A percentile compares a stretch with the other conserved stretches of the same genome.
These are phyloP conservation scores for Paecilomyces formosus DNA, from an alignment of 2,329 filamentous ascomycete species.

Conservation along the genomic window DNA sequence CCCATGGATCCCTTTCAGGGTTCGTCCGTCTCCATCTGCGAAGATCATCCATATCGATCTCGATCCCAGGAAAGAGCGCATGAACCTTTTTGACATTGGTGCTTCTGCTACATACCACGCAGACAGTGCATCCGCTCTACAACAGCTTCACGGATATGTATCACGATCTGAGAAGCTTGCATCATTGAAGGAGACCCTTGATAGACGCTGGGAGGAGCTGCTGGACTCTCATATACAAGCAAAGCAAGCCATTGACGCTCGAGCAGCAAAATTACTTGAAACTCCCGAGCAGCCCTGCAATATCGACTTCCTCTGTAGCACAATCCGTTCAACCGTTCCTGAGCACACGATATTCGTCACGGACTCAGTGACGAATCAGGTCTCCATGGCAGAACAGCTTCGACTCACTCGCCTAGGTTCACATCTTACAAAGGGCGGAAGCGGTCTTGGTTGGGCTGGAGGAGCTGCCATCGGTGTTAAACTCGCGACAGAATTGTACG, in stretches of 20 bases:
- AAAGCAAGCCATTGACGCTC: conserved; percentile 2
- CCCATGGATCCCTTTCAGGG: conserved; percentile 76
- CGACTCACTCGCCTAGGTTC: conserved; percentile 6
- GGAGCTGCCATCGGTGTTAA: conserved; percentile 68
- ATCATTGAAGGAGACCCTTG: conserved; percentile 1
- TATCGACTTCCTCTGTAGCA: conserved; percentile 47
- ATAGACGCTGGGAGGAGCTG: conserved; percentile 5
- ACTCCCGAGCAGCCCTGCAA: conserved; percentile 52
- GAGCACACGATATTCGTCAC: conserved; percentile 62
- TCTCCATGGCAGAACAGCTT: conserved; percentile 15
- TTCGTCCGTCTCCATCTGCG: conserved; percentile 46
- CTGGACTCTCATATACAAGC: conserved; percentile 4
- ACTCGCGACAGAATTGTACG: conserved; percentile 50
- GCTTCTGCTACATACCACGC: conserved; percentile 56
- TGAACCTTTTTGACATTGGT: conserved; percentile 61
- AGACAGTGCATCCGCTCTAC: conserved; percentile 31
- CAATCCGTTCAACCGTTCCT: conserved; percentile 49
- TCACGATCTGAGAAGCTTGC: conserved; percentile 5
- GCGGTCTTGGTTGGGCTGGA: conserved; percentile 71
- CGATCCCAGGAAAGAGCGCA: conserved; percentile 61
- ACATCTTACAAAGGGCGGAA: conserved; percentile 63
- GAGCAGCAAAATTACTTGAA: conserved; percentile 5
- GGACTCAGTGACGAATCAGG: conserved; percentile 68
- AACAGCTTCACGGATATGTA: conserved; percentile 4
- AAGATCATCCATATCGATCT: conserved; percentile 58